Conservation (phyloP, 257 asterid species). For the Asclepias syriaca region DNA sequence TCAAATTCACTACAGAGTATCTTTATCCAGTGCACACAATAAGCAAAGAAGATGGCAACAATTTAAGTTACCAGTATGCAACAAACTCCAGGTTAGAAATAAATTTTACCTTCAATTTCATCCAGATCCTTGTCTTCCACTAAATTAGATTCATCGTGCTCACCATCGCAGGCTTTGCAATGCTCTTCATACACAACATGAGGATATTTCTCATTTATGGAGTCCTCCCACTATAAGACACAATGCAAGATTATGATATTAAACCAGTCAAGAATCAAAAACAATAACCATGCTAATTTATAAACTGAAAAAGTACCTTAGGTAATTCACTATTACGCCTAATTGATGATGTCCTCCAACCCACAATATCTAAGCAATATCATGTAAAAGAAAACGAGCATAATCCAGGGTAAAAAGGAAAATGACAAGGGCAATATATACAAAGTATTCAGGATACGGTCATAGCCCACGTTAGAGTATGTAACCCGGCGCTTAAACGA, state of each 20-base stretch:
- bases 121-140: constrained; percentile 49
- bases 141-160: constrained; percentile 36
- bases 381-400: constrained; percentile 38
- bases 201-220: constrained; percentile 75
- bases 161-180: constrained; percentile 72
- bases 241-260: constrained; percentile 5
- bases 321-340: constrained; percentile 90
- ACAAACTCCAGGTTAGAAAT: neutral
- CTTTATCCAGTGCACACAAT: neutral
- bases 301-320: constrained; percentile 43
- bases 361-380: constrained; percentile 70
- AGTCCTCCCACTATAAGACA: constrained; percentile 79
- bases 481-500: constrained; percentile 82
- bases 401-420: neutral
- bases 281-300: constrained; percentile 7
- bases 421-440: neutral
- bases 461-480: constrained; percentile 87
- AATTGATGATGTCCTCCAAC: constrained; percentile 98
- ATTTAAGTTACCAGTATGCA: neutral
- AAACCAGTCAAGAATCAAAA: constrained; percentile 5
- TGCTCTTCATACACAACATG: constrained; percentile 91
- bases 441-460: constrained; percentile 66
- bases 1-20: neutral
- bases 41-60: neutral
- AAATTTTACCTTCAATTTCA: constrained; percentile 61